Evolutionary conservation across 192 early-diverging fungal genomes (phyloP).

Genomic region (Coemansia sp.): DNA sequence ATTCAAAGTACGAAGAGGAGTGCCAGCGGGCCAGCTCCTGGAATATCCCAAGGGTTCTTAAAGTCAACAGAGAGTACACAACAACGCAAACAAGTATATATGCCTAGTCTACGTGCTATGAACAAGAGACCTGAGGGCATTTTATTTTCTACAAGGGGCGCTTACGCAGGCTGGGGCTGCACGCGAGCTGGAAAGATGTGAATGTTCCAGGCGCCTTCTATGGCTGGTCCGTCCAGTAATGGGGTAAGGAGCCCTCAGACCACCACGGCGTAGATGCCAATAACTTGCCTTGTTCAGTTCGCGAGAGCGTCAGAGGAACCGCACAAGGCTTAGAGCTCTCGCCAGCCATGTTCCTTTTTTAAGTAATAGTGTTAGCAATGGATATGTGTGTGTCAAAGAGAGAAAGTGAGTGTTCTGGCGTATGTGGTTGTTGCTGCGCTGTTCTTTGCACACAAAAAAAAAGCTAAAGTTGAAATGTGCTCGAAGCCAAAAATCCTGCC

Average conservation of each 20-base stretch:
- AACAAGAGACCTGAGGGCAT: neutral
- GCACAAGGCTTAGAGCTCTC: slow-evolving; percentile 4
- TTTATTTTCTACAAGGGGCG: neutral
- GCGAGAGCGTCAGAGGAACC: slow-evolving; percentile 10
- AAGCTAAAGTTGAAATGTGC: neutral
- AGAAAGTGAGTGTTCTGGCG: neutral
- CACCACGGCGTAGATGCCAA: neutral
- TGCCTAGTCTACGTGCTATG: neutral
- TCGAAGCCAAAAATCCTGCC: neutral
- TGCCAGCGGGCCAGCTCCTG: neutral
- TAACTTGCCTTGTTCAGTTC: slow-evolving; percentile 36
- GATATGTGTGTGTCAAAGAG: neutral
- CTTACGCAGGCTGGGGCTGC: neutral
- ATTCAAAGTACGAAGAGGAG: neutral
- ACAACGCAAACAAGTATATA: neutral
- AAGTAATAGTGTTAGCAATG: neutral
- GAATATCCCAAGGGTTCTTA: neutral
- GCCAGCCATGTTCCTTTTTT: slow-evolving; percentile 15
- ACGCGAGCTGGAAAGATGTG: neutral
- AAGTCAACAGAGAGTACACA: neutral
- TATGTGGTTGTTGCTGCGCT: neutral
- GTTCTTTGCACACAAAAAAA: neutral
- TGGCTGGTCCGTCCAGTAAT: slow-evolving; percentile 3
- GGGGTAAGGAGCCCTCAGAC: neutral
- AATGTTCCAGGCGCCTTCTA: slow-evolving; percentile 7